Conservation (phyloP, 2,329 filamentous ascomycete genomes). For the Fusarium buxicola region DNA sequence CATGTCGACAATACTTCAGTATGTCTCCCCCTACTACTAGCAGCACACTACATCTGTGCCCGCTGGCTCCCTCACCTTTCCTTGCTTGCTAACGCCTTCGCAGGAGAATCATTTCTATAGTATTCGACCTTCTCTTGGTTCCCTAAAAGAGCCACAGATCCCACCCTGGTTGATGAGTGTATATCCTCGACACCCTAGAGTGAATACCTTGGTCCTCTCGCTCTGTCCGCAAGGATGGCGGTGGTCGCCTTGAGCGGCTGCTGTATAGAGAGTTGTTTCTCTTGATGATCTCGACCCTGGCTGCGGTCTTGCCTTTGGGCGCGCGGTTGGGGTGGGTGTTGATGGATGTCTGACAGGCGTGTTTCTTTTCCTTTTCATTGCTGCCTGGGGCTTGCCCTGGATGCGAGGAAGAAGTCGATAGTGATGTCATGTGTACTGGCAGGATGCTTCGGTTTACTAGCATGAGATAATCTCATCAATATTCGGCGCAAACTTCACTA, state of each 20-base stretch:
- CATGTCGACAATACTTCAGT: conserved; percentile 72
- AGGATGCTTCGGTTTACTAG: no score
- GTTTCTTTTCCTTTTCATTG: conserved; percentile 68
- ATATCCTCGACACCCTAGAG: conserved; percentile 78
- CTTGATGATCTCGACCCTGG: conserved; percentile 92
- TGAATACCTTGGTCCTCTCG: conserved; percentile 47
- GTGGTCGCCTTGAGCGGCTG: conserved; percentile 46
- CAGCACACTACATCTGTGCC: background rate
- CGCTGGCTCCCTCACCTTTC: conserved; percentile 78
- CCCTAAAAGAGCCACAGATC: conserved; percentile 92
- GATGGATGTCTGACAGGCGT: conserved; percentile 90
- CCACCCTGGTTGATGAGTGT: conserved; percentile 64
- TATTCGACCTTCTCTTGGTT: conserved; percentile 93
- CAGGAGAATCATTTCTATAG: conserved; percentile 98
- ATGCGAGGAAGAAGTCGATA: conserved; percentile 67
- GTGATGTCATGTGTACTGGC: no score
- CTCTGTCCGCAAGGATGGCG: conserved; percentile 65
- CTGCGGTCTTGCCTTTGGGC: conserved; percentile 79
- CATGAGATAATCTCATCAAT: no score
- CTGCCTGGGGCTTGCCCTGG: conserved; percentile 59
- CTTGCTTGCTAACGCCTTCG: conserved; percentile 59
- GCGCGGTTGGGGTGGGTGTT: conserved; percentile 81
- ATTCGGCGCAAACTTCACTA: no score
- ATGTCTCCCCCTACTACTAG: conserved; percentile 51
- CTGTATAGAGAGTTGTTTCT: conserved; percentile 83